phyloP scores from a whole-genome alignment of 352 stramenopile species.

The Phytophthora ramorum region DNA sequence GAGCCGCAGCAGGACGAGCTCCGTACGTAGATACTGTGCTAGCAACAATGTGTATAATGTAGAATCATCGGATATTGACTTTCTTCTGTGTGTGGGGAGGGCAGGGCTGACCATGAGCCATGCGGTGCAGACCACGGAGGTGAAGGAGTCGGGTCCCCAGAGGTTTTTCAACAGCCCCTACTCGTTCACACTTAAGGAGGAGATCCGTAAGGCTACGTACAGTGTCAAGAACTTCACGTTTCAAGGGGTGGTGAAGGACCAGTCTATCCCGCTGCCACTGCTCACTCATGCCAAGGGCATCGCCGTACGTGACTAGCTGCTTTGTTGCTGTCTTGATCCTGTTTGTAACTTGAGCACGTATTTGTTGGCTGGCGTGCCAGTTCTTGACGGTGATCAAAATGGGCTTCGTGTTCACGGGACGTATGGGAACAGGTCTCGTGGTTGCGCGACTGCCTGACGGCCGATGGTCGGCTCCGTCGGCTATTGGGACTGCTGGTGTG shows the following conservation, averaged over 20 bases:
- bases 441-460: conserved; percentile 92
- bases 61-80: not conserved
- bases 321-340: not conserved
- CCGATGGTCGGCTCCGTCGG: conserved; percentile 95
- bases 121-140: conserved; percentile 76
- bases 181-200: conserved; percentile 90
- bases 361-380: conserved; percentile 31
- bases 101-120: conserved; percentile 79
- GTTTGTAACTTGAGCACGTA: not conserved
- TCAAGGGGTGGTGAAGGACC: conserved; percentile 89
- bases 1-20: conserved; percentile 69
- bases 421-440: conserved; percentile 94
- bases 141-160: conserved; percentile 69
- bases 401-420: conserved; percentile 86
- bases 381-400: conserved; percentile 95
- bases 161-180: conserved; percentile 87
- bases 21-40: conserved; percentile 40
- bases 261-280: conserved; percentile 90
- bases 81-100: not conserved
- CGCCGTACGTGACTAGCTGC: conserved; percentile 51
- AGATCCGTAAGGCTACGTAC: conserved; percentile 94
- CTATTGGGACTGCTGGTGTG: conserved; percentile 92
- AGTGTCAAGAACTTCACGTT: conserved; percentile 94
- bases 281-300: conserved; percentile 91
- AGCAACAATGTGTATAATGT: too few species aligned